Evolutionary conservation across 1,284 basidiomycete genomes (phyloP), one percentile per base, ranked within the genome.

Genomic region (Sporisorium graminicola): DNA sequence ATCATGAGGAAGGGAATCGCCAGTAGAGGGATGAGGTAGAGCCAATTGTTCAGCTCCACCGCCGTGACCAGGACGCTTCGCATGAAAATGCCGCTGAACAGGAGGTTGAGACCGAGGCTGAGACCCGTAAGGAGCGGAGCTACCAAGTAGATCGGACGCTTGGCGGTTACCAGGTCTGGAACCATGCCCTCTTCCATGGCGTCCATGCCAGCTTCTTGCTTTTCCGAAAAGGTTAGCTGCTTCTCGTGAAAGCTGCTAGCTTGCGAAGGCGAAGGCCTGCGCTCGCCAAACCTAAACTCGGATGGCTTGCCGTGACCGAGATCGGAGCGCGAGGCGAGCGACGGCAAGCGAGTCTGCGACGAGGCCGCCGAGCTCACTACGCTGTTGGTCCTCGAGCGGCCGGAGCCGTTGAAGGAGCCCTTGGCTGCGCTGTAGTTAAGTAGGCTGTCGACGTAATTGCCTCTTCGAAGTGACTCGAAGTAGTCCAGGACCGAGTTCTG

Each of bases 71-170:
- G 85, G 54, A 94, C 60, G 89, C 85, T 83, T 91, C 92, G 74
- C 58, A 92, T 62, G 89, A 82, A 20, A 88, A 90, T 75, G 90
- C 84, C 12, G 88, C 92, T 70, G 89, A 89, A 44, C 22, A 85
- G 64, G 51, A 81, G 81, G 64, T 85, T 83, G 56, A 87, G 69
- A 20, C 85, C 86, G 27, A 88, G 87, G 6, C 91, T 91, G 10
- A 93, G 82, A 18, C 93, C 93, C 47, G 89, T 90, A 77, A 93
- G 93, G 61, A 94, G 85, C 0, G 93, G 92, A 10, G 92, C 92
- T 73, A 92, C 91, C n/a, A 92, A 88, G 50, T 91, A 89, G 59
- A 90, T 89, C 0, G 91, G 91, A 6, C 88, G 61, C 53, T 77
- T 65, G 27, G 44, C 57, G 37, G 49, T 54, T 43, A 51, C 46